Conservation (phyloP, 768 basidiomycete species). For the Chalciporus pseudorubinellus region DNA sequence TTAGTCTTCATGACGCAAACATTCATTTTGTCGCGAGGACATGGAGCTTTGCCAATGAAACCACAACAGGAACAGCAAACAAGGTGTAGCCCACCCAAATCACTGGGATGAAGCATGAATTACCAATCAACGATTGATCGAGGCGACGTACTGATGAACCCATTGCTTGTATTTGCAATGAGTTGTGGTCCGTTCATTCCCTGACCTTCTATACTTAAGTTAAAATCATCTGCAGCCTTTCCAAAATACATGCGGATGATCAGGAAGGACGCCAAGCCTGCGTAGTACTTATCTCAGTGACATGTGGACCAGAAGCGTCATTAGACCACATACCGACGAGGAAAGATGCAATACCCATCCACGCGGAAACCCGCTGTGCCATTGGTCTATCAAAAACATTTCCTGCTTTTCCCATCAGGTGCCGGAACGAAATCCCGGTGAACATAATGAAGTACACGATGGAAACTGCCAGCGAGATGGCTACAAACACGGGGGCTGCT, state of each 20-base stretch:
- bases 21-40: slow-evolving; percentile 46
- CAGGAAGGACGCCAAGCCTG: slow-evolving; percentile 68
- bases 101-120: slow-evolving; percentile 44
- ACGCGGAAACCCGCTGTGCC: slow-evolving; percentile 59
- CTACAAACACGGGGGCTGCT: slow-evolving; percentile 62
- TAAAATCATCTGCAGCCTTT: slow-evolving; percentile 77
- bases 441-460: slow-evolving; percentile 64
- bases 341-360: slow-evolving; percentile 78
- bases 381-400: slow-evolving; percentile 52
- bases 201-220: slow-evolving; percentile 52
- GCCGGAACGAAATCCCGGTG: slow-evolving; percentile 62
- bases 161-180: slow-evolving; percentile 63
- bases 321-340: slow-evolving; percentile 52
- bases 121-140: not conserved
- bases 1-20: not conserved
- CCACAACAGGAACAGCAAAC: slow-evolving; percentile 65
- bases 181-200: slow-evolving; percentile 57
- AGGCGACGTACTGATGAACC: slow-evolving; percentile 63
- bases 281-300: not conserved
- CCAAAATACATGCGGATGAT: slow-evolving; percentile 80
- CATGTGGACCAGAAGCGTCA: not conserved
- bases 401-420: slow-evolving; percentile 55
- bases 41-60: slow-evolving; percentile 66
- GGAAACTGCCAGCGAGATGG: slow-evolving; percentile 55
- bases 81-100: slow-evolving; percentile 78